These are phyloP conservation scores for Bothriochloa decipiens DNA, from an alignment of 176 grass and related monocot species.

Conservation along the genomic window DNA sequence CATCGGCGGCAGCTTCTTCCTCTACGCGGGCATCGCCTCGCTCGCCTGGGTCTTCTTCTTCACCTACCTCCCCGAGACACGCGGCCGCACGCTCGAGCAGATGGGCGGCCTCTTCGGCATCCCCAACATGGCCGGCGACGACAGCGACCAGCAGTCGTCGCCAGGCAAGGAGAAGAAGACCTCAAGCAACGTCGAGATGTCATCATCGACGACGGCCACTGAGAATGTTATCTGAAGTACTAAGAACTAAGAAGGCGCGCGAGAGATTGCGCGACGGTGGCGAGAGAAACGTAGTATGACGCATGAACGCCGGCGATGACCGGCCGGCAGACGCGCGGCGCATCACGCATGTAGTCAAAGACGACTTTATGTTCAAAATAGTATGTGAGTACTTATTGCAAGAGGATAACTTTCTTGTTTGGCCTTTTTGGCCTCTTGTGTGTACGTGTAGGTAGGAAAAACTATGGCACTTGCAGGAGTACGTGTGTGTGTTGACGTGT, in stretches of 20 bases:
- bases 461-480: neutral
- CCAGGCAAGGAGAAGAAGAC: conserved; percentile 18
- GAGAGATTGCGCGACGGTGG: too few species aligned
- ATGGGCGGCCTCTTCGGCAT: conserved; percentile 57
- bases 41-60: conserved; percentile 57
- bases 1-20: conserved; percentile 67
- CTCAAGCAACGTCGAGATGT: conserved; percentile 34
- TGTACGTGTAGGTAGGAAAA: neutral
- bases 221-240: neutral
- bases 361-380: neutral
- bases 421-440: neutral
- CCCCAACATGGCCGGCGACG: neutral
- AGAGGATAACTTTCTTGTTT: neutral
- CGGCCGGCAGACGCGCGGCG: too few species aligned
- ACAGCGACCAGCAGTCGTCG: neutral
- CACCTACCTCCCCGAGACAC: conserved; percentile 55
- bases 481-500: neutral
- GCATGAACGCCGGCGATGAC: too few species aligned
- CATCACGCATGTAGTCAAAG: too few species aligned
- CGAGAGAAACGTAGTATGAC: too few species aligned
- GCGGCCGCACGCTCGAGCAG: conserved; percentile 56
- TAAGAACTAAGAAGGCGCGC: too few species aligned
- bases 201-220: conserved; percentile 10
- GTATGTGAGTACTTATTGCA: neutral
- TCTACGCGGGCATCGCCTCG: conserved; percentile 53